Conservation (phyloP, 2,329 filamentous ascomycete species). For the Hymenoscyphus salicellus region DNA sequence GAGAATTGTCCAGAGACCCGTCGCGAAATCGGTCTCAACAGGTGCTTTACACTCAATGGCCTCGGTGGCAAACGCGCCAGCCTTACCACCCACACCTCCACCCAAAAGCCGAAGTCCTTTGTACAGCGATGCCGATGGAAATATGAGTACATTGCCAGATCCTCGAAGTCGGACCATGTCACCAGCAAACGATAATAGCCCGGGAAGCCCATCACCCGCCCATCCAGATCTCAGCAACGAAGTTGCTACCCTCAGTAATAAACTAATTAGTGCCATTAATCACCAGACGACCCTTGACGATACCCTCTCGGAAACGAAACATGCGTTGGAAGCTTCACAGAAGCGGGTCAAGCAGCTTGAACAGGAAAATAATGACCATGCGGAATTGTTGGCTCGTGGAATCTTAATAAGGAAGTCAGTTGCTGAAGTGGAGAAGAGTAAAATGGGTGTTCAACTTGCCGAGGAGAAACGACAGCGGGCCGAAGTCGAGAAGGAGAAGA, state of each 20-base stretch:
- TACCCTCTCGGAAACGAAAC: conserved; percentile 73
- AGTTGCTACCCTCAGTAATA: conserved; percentile 86
- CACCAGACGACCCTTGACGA: conserved; percentile 92
- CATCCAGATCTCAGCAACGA: conserved; percentile 64
- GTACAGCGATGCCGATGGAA: conserved; percentile 51
- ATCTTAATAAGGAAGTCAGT: conserved; percentile 72
- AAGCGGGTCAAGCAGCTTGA: conserved; percentile 69
- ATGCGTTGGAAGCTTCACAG: conserved; percentile 74
- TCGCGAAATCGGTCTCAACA: conserved; percentile 39
- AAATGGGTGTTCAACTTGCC: conserved; percentile 54
- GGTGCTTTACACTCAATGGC: conserved; percentile 42
- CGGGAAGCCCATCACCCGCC: conserved; percentile 38
- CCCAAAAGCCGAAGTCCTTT: conserved; percentile 35
- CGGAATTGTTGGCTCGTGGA: conserved; percentile 67
- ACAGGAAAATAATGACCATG: conserved; percentile 56
- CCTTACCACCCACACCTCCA: conserved; percentile 24
- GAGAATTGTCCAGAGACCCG: conserved; percentile 35
- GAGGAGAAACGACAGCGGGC: conserved; percentile 65
- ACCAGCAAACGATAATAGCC: conserved; percentile 40
- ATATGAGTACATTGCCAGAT: conserved; percentile 68
- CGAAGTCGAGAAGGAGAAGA: conserved; percentile 73
- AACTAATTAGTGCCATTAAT: conserved; percentile 96
- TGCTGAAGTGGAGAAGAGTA: conserved; percentile 68
- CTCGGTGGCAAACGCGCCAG: conserved; percentile 27
- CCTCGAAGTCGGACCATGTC: conserved; percentile 55